Evolutionary conservation across 2,329 filamentous ascomycete species (phyloP), one percentile per base, ranked within the genome.

Genomic region (Colletotrichum neosansevieriae): DNA sequence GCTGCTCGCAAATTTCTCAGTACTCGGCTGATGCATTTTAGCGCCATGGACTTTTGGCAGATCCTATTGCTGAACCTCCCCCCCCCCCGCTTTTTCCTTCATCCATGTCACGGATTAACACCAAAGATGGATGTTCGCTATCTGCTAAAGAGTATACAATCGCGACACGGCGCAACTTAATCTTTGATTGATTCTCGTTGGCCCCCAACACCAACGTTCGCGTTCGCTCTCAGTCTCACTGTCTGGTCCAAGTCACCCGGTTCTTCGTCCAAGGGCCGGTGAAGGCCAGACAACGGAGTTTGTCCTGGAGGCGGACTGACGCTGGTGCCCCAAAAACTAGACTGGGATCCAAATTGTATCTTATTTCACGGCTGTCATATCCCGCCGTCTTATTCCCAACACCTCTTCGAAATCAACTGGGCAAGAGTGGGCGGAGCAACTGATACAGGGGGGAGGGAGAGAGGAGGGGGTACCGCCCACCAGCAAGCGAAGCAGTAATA

Each of bases 371-470:
- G 34, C 29, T 32, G 29, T 19, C 44, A 17, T 24, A 36, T 59
- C 57, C 32, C 44, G 57, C 57, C 42, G 53, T 40, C 24, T 34
- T 62, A 42, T 54, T 62, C 49, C 59, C 59, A 45, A 21, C 13
- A 53, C 47, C 49, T 53, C 49, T 36, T 17, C 24, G n/a, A 29
- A 51, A 32, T 9, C 13, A 1, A 34, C 10, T 32, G 32, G 29
- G 29, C 7, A 51, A 51, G 3, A 15, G 34, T 3, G 24, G 24
- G 57, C 34, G 42, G 32, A 44, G 34, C 34, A 66, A 45, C 44
- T 63, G 58, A 63, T 58, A 58, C n/a, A n/a, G n/a, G n/a, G n/a
- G n/a, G n/a, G n/a, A n/a, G n/a, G n/a, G n/a, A n/a, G n/a, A n/a
- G n/a, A n/a, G n/a, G n/a, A n/a, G n/a, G n/a, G n/a, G n/a, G n/a